Evolutionary conservation across 805 yeast species (phyloP), one percentile per base, ranked within the genome.

Genomic region (Yarrowia sp.): DNA sequence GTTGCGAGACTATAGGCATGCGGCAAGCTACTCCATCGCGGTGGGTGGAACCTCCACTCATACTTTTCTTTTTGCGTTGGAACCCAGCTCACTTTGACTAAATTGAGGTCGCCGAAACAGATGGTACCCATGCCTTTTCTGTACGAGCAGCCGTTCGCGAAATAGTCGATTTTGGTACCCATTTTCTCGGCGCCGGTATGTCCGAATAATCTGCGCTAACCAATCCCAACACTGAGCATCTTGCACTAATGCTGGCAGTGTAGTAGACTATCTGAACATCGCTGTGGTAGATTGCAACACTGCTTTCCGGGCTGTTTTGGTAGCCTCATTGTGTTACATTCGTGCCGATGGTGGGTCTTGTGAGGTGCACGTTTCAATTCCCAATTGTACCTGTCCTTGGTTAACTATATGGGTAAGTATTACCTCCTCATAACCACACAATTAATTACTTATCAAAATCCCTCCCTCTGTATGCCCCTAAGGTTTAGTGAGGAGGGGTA

Each of bases 71-170:
- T 51, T 24, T 2, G 16, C 1, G n/a, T 6, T n/a, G 41, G 32
- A 28, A 51, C 58, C 58, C 58, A 19, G 30, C 19, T 22, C 41
- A 51, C 58, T 51, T 51, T 51, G 58, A 51, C 58, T 51, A 51
- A 51, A 51, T 51, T 35, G 58, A 17, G 41, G 58, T 22, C 30
- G 24, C 41, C 58, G 58, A 51, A 35, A 22, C 40, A 33, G 58
- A 51, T 51, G 58, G 58, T 51, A 51, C 58, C 58, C 58, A 51
- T 51, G 58, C 58, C 22, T 51, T 51, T 51, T 51, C 58, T 51
- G 58, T 51, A 16, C 58, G 58, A 16, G 58, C 32, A 16, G 5
- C 16, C 58, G 58, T 51, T 33, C 21, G 21, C 58, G 41, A 51
- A 51, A 51, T 51, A 51, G 32, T 16, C 32, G 3, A 21, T 51